A percentile compares a stretch with the other conserved stretches of the same genome.
Evolutionary conservation across 345 rosid genomes (phyloP).

Genomic region (Euphorbia peplus): DNA sequence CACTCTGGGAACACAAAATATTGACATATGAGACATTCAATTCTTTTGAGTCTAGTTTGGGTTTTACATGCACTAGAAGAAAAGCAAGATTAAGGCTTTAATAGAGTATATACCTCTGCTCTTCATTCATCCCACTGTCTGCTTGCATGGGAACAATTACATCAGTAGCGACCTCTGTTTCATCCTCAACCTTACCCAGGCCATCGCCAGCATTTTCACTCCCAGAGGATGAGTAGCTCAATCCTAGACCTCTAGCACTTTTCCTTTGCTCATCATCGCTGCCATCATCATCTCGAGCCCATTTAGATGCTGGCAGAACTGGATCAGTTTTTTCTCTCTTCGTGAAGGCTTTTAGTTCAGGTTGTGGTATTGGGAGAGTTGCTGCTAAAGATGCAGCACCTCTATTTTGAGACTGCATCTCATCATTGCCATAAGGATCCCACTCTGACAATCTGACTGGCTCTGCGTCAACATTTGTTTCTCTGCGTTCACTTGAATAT

Average conservation of each 20-base stretch:
- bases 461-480: slow-evolving; percentile 47
- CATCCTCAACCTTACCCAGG: slow-evolving; percentile 62
- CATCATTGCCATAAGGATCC: slow-evolving; percentile 46
- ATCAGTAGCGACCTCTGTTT: slow-evolving; percentile 48
- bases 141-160: slow-evolving; percentile 45
- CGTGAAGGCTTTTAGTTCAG: slow-evolving; percentile 58
- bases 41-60: not conserved
- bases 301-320: slow-evolving; percentile 82
- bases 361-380: slow-evolving; percentile 54
- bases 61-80: not conserved
- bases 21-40: not conserved
- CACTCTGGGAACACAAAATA: not conserved
- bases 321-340: slow-evolving; percentile 76
- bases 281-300: slow-evolving; percentile 95
- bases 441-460: slow-evolving; percentile 42
- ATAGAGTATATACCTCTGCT: slow-evolving; percentile 56
- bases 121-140: slow-evolving; percentile 75
- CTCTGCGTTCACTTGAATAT: slow-evolving; percentile 48
- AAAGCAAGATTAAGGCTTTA: not conserved
- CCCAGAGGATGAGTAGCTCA: slow-evolving; percentile 87
- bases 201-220: slow-evolving; percentile 75
- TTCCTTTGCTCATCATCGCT: slow-evolving; percentile 79
- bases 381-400: slow-evolving; percentile 41
- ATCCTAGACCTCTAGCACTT: slow-evolving; percentile 47
- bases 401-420: slow-evolving; percentile 34